These are phyloP conservation scores for Elaeagnus macrophylla DNA, from an alignment of 306 rosid genomes.

Conservation along the genomic window DNA sequence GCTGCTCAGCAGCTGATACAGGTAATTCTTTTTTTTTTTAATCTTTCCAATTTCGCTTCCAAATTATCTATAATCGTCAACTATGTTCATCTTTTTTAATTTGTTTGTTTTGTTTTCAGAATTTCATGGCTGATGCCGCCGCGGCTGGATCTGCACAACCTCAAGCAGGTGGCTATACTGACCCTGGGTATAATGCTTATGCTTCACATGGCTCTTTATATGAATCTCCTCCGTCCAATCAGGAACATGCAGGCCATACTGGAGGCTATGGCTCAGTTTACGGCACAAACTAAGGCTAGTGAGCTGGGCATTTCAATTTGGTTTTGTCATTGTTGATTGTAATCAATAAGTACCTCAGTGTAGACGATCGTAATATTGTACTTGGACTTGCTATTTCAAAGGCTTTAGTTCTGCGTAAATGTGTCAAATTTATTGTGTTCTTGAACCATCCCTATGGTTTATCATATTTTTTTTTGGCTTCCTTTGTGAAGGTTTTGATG, in stretches of 20 bases:
- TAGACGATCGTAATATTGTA: conserved; percentile 11
- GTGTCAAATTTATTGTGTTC: background rate
- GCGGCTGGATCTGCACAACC: conserved; percentile 31
- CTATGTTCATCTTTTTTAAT: background rate
- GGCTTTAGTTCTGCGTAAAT: conserved; percentile 9
- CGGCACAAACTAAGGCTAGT: conserved; percentile 83
- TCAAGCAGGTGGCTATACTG: conserved; percentile 42
- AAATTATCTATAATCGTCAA: background rate
- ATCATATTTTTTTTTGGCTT: too few species aligned
- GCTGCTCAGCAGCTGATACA: conserved; percentile 96
- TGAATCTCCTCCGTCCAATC: conserved; percentile 73
- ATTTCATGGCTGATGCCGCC: conserved; percentile 85
- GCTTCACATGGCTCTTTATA: conserved; percentile 63
- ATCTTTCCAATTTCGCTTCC: conserved; percentile 1
- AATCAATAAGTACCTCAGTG: conserved; percentile 2
- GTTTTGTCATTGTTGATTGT: conserved; percentile 7
- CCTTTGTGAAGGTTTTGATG: too few species aligned
- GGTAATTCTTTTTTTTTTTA: conserved; percentile 35
- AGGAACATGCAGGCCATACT: conserved; percentile 39
- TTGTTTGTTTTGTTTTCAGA: conserved; percentile 37
- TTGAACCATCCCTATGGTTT: background rate
- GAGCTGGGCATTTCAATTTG: conserved; percentile 8
- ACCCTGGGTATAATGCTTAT: conserved; percentile 73
- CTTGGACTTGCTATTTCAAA: background rate
- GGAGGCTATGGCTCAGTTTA: conserved; percentile 75